phyloP scores from a whole-genome alignment of 495 filamentous ascomycete genomes.

The Cercophora sp. region DNA sequence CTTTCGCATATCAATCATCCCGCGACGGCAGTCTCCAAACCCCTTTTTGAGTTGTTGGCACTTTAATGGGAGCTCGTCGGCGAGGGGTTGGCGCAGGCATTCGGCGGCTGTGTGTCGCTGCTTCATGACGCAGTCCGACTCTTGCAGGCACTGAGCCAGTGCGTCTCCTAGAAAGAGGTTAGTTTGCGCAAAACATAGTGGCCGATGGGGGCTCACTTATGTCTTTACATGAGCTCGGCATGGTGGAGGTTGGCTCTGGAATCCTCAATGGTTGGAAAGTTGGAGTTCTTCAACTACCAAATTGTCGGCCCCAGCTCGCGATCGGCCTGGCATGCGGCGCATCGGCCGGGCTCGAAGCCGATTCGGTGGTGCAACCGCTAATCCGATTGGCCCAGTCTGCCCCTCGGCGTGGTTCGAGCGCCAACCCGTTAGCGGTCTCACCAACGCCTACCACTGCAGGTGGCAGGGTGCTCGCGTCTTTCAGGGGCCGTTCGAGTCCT shows the following conservation, averaged over 20 bases:
- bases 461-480: too few relatives aligned
- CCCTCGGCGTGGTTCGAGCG: not conserved
- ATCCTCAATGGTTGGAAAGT: not conserved
- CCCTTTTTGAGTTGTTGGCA: constrained; percentile 93
- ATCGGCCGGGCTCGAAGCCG: not conserved
- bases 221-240: constrained; percentile 96
- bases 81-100: constrained; percentile 76
- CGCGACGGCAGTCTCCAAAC: constrained; percentile 91
- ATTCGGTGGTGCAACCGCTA: not conserved
- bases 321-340: not conserved
- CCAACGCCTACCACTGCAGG: too few relatives aligned
- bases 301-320: not conserved
- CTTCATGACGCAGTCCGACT: constrained; percentile 92
- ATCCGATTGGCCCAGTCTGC: constrained; percentile 1
- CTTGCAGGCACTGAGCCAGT: constrained; percentile 87
- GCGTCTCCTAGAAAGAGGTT: constrained; percentile 61
- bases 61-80: constrained; percentile 71
- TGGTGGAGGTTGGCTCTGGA: constrained; percentile 44
- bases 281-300: not conserved
- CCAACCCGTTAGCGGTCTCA: too few relatives aligned
- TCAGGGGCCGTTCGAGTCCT: too few relatives aligned
- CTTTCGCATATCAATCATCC: constrained; percentile 98
- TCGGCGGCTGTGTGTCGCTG: constrained; percentile 80
- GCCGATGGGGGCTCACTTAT: constrained; percentile 56
- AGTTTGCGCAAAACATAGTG: not conserved